Evolutionary conservation across 164 flowering plant genomes (phyloP).

Genomic region (Vitis riparia): DNA sequence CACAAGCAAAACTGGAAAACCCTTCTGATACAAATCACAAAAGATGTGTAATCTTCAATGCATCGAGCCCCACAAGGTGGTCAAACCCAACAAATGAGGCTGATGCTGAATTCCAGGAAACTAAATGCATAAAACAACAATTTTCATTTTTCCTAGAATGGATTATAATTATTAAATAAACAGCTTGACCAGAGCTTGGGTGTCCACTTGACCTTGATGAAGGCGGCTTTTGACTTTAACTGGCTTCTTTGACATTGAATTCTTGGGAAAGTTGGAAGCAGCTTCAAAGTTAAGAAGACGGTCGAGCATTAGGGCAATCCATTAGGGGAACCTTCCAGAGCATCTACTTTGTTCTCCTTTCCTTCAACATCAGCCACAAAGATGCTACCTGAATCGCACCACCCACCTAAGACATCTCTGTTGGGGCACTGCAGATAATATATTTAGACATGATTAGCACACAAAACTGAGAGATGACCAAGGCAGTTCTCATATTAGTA

Average conservation of each 20-base stretch:
- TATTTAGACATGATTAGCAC: background rate
- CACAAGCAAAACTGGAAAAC: background rate
- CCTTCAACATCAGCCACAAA: slow-evolving; percentile 63
- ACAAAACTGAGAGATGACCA: background rate
- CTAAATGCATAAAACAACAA: background rate
- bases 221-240: background rate
- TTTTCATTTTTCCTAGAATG: no score
- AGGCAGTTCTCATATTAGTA: background rate
- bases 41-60: background rate
- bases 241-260: background rate
- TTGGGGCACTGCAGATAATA: slow-evolving; percentile 45
- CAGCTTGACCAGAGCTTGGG: background rate
- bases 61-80: slow-evolving; percentile 1
- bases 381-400: slow-evolving; percentile 85
- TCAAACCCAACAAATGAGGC: slow-evolving; percentile 4
- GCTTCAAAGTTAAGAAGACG: background rate
- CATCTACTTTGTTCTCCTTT: slow-evolving; percentile 6
- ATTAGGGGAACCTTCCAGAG: background rate
- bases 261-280: background rate
- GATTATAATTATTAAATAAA: background rate
- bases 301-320: background rate
- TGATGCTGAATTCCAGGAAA: background rate
- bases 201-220: slow-evolving; percentile 4
- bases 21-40: background rate
- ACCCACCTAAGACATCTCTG: slow-evolving; percentile 71